These are phyloP conservation scores for Saraca asoca DNA, from an alignment of 331 rosid genomes.

Conservation along the genomic window DNA sequence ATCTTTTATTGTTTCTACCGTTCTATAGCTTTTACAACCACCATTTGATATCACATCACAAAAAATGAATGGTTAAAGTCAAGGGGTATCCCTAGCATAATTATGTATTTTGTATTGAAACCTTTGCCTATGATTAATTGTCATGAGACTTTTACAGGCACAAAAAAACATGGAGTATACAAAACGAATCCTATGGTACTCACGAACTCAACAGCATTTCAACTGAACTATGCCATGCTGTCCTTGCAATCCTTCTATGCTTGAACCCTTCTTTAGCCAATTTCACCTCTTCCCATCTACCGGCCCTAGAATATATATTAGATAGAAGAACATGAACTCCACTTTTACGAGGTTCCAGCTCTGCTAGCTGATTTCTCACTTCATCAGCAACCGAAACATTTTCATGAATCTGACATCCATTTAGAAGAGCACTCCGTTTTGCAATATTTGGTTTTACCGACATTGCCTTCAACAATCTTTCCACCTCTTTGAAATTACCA, in stretches of 20 bases:
- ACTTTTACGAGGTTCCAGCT: constrained; percentile 54
- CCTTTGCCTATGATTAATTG: neutral
- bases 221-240: constrained; percentile 62
- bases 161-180: neutral
- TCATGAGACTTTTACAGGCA: too few species aligned
- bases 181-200: constrained; percentile 18
- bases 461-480: constrained; percentile 53
- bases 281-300: constrained; percentile 70
- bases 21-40: too few species aligned
- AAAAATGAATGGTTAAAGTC: too few species aligned
- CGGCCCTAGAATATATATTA: constrained; percentile 70
- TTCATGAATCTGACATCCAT: constrained; percentile 78
- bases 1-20: too few species aligned
- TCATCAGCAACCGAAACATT: constrained; percentile 56
- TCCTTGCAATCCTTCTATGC: constrained; percentile 52
- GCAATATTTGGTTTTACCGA: constrained; percentile 49
- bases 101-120: too few species aligned
- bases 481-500: constrained; percentile 63
- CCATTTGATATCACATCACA: too few species aligned
- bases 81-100: too few species aligned
- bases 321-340: constrained; percentile 73
- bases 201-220: constrained; percentile 44
- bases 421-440: constrained; percentile 76
- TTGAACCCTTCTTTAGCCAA: constrained; percentile 56
- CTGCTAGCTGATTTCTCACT: constrained; percentile 43